A percentile compares a stretch with the other conserved stretches of the same genome.
Conservation (phyloP, 228 moss, liverwort and hornwort species). For the Sphagnum fallax region DNA sequence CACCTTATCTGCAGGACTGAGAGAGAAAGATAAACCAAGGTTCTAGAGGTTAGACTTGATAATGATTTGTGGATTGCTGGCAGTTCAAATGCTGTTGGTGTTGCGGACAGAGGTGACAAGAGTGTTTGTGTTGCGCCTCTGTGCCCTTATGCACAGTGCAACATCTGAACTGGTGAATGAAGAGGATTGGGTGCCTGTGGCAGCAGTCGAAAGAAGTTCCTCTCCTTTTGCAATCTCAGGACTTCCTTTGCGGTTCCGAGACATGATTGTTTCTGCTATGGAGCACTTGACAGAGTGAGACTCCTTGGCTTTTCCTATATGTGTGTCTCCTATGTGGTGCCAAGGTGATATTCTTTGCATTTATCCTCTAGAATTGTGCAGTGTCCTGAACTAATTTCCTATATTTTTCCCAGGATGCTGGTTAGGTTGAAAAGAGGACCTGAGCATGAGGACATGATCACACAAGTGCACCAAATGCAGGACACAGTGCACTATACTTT, state of each 20-base stretch:
- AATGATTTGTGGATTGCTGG: constrained; percentile 12
- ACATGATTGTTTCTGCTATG: constrained; percentile 85
- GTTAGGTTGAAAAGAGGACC: constrained; percentile 47
- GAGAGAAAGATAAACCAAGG: neutral
- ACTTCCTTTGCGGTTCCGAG: constrained; percentile 75
- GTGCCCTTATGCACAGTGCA: constrained; percentile 72
- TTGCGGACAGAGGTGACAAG: constrained; percentile 92
- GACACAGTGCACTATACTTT: constrained; percentile 84
- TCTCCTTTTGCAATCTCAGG: constrained; percentile 85
- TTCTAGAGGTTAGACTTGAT: neutral
- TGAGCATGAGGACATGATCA: constrained; percentile 71
- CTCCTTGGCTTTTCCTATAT: neutral
- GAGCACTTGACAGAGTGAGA: constrained; percentile 84
- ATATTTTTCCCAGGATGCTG: constrained; percentile 59
- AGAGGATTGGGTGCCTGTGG: constrained; percentile 95
- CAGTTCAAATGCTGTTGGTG: constrained; percentile 95
- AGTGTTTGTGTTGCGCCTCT: constrained; percentile 88
- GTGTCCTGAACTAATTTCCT: neutral
- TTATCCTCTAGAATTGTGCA: neutral
- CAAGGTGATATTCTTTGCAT: neutral
- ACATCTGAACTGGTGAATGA: constrained; percentile 76
- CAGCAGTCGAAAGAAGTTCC: constrained; percentile 75
- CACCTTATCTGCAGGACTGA: no score
- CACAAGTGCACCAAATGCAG: constrained; percentile 87
- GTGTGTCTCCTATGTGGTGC: neutral